phyloP scores from a whole-genome alignment of 495 filamentous ascomycete species.

The Darksidea phi region DNA sequence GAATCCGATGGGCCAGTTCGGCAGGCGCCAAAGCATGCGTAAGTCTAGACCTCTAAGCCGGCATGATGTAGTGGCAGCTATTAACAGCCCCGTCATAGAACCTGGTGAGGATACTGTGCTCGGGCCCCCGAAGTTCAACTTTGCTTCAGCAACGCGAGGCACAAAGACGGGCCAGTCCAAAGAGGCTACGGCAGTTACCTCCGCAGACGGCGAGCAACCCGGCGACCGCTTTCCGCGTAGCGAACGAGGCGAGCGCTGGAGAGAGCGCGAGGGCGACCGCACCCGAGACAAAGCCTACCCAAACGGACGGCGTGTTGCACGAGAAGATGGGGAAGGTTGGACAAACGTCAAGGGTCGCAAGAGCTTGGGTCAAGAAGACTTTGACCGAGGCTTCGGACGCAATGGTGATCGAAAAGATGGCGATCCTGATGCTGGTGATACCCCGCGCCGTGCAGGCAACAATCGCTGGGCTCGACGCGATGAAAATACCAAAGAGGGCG shows the following conservation, averaged over 20 bases:
- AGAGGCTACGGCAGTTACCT: conserved; percentile 20
- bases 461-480: conserved; percentile 46
- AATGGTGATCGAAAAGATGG: conserved; percentile 58
- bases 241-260: conserved; percentile 21
- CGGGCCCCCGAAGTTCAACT: conserved; percentile 81
- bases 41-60: conserved; percentile 20
- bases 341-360: conserved; percentile 56
- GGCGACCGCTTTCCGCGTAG: conserved; percentile 24
- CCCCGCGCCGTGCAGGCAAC: conserved; percentile 23
- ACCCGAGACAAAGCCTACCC: conserved; percentile 46
- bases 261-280: conserved; percentile 25
- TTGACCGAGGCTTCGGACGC: conserved; percentile 52
- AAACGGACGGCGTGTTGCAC: conserved; percentile 49
- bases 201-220: conserved; percentile 16
- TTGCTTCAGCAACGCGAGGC: conserved; percentile 69
- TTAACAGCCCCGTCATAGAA: conserved; percentile 43
- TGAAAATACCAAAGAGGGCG: conserved; percentile 28
- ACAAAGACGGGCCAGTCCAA: conserved; percentile 21
- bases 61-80: neutral
- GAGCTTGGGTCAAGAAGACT: conserved; percentile 55
- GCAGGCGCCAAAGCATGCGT: conserved; percentile 62
- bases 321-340: conserved; percentile 60
- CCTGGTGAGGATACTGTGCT: conserved; percentile 77
- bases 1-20: conserved; percentile 53
- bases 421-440: conserved; percentile 21